phyloP scores from a whole-genome alignment of 148 eudicot species.

The Rhododendron williamsianum region DNA sequence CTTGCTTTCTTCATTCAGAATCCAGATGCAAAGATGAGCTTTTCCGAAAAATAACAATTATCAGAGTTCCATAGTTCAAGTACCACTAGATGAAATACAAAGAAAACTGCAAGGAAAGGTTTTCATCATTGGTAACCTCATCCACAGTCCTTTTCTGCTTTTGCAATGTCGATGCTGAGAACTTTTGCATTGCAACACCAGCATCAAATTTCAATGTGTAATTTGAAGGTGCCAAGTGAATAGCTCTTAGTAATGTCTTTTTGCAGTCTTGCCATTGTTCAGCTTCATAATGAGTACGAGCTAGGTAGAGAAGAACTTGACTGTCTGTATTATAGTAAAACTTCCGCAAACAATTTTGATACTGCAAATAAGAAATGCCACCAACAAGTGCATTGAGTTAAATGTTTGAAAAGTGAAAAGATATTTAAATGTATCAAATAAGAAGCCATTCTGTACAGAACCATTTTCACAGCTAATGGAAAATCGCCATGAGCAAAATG shows the following conservation, averaged over 20 bases:
- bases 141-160: conserved; percentile 84
- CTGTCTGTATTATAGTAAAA: conserved; percentile 72
- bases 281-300: conserved; percentile 94
- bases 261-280: conserved; percentile 99
- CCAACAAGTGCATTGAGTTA: conserved; percentile 8
- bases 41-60: not conserved
- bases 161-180: conserved; percentile 82
- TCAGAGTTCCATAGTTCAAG: not conserved
- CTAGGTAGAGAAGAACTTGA: conserved; percentile 84
- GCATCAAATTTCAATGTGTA: conserved; percentile 80
- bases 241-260: conserved; percentile 75
- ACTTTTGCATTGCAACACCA: conserved; percentile 93
- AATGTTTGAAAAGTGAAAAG: not conserved
- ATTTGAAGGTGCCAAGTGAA: conserved; percentile 95
- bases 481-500: conserved; percentile 93
- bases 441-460: conserved; percentile 10
- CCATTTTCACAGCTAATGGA: conserved; percentile 86
- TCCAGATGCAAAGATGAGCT: not conserved
- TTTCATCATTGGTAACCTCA: conserved; percentile 51
- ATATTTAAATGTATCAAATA: not conserved
- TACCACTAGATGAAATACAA: not conserved
- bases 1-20: not conserved
- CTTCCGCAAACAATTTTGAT: conserved; percentile 89
- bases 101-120: not conserved
- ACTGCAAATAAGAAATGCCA: conserved; percentile 42